Evolutionary conservation across 352 stramenopile species (phyloP).

Genomic region (Phytophthora vignae): DNA sequence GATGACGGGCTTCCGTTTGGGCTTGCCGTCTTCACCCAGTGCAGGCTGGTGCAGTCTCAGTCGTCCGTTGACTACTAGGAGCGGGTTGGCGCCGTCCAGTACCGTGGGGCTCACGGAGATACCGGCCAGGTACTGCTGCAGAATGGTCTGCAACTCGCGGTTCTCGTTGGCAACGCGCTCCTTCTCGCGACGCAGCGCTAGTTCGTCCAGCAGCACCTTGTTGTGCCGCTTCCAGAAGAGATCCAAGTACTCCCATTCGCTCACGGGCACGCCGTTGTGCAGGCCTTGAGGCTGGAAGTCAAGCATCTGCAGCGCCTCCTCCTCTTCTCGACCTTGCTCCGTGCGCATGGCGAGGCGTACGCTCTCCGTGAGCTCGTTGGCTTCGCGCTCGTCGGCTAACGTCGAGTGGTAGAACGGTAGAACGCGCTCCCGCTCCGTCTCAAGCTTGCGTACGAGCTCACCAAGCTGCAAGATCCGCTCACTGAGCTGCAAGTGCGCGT

Average conservation of each 20-base stretch:
- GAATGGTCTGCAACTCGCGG: conserved; percentile 88
- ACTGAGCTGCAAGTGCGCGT: conserved; percentile 71
- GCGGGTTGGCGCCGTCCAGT: conserved; percentile 90
- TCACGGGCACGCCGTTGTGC: conserved; percentile 57
- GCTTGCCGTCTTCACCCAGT: conserved; percentile 29
- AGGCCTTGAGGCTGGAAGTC: conserved; percentile 69
- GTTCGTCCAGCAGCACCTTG: conserved; percentile 93
- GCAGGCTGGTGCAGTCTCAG: conserved; percentile 63
- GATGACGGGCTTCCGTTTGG: conserved; percentile 65
- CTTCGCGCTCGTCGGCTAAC: conserved; percentile 69
- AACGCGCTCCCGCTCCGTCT: conserved; percentile 93
- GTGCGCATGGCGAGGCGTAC: conserved; percentile 56
- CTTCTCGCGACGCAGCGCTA: conserved; percentile 91
- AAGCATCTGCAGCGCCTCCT: conserved; percentile 51
- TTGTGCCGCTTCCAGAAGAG: conserved; percentile 97
- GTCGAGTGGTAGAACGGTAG: conserved; percentile 84
- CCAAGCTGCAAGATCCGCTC: conserved; percentile 90
- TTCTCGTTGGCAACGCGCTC: conserved; percentile 90
- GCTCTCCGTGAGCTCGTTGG: conserved; percentile 69
- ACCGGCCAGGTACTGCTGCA: conserved; percentile 94
- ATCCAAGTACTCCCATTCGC: conserved; percentile 88
- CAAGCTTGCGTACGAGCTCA: conserved; percentile 92
- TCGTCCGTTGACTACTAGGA: conserved; percentile 94
- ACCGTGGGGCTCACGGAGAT: conserved; percentile 94
- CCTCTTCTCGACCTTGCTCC: conserved; percentile 32